A percentile compares a stretch with the other conserved stretches of the same genome.
phyloP scores from a whole-genome alignment of 78 protist species.

The Creolimax fragrantissima region DNA sequence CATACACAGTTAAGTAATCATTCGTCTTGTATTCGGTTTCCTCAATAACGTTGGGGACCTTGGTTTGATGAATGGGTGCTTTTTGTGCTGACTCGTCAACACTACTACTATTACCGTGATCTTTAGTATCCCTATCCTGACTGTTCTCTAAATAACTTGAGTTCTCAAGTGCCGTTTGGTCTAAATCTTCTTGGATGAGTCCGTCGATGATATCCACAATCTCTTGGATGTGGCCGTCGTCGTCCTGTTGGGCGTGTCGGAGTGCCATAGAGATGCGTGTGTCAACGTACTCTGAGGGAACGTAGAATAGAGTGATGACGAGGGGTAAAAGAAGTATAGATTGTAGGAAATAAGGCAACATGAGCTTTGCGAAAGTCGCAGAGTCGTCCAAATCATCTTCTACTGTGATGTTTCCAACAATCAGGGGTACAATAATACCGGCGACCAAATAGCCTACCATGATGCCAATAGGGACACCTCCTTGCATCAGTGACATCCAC shows the following conservation, averaged over 20 bases:
- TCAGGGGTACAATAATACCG: neutral
- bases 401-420: neutral
- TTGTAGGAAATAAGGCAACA: conserved; percentile 9
- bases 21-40: too few species aligned
- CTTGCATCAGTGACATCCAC: conserved; percentile 27
- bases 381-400: neutral
- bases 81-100: neutral
- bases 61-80: neutral
- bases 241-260: neutral
- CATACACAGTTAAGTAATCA: neutral
- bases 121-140: neutral
- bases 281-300: neutral
- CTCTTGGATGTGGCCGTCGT: neutral
- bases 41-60: neutral
- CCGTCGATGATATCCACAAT: neutral
- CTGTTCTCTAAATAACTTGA: too few species aligned
- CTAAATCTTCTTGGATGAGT: neutral
- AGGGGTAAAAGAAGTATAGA: neutral
- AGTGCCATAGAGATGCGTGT: neutral
- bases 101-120: neutral
- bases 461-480: conserved; percentile 29
- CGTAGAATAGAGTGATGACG: neutral
- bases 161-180: neutral
- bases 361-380: neutral
- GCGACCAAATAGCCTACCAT: neutral